Evolutionary conservation across 306 rosid genomes (phyloP), one percentile per base, ranked within the genome.

Genomic region (Hippophae gyantsensis): DNA sequence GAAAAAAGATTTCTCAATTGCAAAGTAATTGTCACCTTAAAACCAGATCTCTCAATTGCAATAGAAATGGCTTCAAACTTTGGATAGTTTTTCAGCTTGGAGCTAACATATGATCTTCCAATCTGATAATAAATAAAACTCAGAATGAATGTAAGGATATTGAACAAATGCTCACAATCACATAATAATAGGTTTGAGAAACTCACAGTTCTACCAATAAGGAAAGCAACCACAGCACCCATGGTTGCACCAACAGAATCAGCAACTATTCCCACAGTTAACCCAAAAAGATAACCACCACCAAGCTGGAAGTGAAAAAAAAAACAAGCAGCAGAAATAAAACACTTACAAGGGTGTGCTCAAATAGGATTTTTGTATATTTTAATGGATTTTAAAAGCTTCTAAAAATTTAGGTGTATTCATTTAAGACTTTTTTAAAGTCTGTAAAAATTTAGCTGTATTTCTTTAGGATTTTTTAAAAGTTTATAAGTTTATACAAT

Each of bases 201-300:
- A 67, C 76, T 62, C 57, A 79, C 81, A 25, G 82, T 79, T 79
- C 84, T 77, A 59, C 85, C 88, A 53, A 79, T 72, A 52, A 79
- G 48, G 60, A 79, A 82, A 40, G 82, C 82, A 1, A 80, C 84
- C 10, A 78, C 73, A 13, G 84, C 88, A 60, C 88, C 88, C 40
- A 79, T 14, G 10, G 87, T 82, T 27, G 88, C 82, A 56, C 84
- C 88, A 53, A 73, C 58, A 12, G 85, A 79, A 40, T 79, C 85
- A 11, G 84, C 88, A 32, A 76, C 6, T 8, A 82, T 76, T 59
- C 88, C 85, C 64, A 82, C 70, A 18, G 88, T 80, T 61, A 82
- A 61, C 32, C 85, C 85, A 65, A 79, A 82, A 54, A 79, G 77
- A 82, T 76, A 82, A 56, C 84, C 84, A 40, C 88, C 88, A 38